phyloP scores from a whole-genome alignment of 208 protist species.

The Leishmania tropica region DNA sequence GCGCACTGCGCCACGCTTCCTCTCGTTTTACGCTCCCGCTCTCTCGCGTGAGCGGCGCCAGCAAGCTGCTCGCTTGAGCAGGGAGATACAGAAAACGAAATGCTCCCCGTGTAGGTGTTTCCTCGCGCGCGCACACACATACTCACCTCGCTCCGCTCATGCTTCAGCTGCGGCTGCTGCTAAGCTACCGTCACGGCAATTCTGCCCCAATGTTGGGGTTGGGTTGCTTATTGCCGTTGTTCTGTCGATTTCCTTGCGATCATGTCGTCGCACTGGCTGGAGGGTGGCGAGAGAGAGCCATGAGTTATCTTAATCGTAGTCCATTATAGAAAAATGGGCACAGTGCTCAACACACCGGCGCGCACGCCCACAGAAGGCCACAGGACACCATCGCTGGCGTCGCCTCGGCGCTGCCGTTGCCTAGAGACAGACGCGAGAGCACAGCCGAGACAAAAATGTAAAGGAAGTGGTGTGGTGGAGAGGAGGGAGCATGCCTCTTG shows the following conservation, averaged over 20 bases:
- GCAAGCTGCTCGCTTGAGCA: background rate
- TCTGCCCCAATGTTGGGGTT: background rate
- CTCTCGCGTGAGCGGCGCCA: background rate
- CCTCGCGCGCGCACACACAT: background rate
- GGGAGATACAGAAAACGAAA: background rate
- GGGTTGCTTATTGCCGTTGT: background rate
- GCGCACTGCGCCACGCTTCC: background rate
- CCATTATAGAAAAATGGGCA: background rate
- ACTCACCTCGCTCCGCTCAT: background rate
- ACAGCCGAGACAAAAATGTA: background rate
- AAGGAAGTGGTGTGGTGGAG: too few species aligned
- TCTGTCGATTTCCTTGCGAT: background rate
- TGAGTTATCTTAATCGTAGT: background rate
- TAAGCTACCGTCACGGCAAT: background rate
- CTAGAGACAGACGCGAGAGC: background rate
- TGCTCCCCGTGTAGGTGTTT: background rate
- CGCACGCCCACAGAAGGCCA: background rate
- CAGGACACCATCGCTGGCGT: background rate
- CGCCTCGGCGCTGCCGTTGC: background rate
- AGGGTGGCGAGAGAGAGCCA: background rate
- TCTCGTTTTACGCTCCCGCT: background rate
- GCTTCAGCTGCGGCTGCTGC: background rate
- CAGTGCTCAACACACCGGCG: background rate
- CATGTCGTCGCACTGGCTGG: background rate
- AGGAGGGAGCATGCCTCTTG: background rate